Percentiles rank a stretch among this genome's conserved stretches.
Conservation (phyloP, 2,329 filamentous ascomycete genomes). For the Parafenestella ontariensis region DNA sequence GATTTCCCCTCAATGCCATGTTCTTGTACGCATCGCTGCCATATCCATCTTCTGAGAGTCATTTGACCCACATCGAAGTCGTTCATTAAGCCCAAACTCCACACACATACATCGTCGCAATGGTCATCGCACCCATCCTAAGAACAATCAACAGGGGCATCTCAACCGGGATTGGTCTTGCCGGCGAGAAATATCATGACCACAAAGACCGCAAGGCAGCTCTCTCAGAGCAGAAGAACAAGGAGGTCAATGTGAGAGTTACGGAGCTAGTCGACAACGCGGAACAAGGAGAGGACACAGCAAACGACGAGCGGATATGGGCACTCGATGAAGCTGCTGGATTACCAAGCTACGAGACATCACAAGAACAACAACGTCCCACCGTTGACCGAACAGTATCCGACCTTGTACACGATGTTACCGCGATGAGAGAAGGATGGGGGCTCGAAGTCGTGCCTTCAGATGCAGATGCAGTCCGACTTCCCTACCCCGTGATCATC, state of each 20-base stretch:
- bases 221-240: slow-evolving; percentile 6
- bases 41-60: no score
- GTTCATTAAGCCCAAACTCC: no score
- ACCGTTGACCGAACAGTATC: background rate
- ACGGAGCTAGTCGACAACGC: background rate
- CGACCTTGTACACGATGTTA: background rate
- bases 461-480: background rate
- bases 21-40: no score
- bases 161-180: slow-evolving; percentile 19
- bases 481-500: slow-evolving; percentile 56
- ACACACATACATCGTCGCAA: no score
- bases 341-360: slow-evolving; percentile 9
- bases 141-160: slow-evolving; percentile 11
- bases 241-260: background rate
- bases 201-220: slow-evolving; percentile 21
- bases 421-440: background rate
- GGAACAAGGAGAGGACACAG: slow-evolving; percentile 4
- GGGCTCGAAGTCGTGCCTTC: background rate
- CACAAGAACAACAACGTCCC: slow-evolving; percentile 2
- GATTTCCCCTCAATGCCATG: no score
- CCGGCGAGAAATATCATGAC: slow-evolving; percentile 22
- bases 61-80: no score
- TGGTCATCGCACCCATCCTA: slow-evolving; percentile 4
- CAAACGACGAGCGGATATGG: slow-evolving; percentile 18
- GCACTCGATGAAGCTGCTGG: slow-evolving; percentile 18